Conservation (phyloP, 2,329 filamentous ascomycete species). For the Remersonia thermophila region DNA sequence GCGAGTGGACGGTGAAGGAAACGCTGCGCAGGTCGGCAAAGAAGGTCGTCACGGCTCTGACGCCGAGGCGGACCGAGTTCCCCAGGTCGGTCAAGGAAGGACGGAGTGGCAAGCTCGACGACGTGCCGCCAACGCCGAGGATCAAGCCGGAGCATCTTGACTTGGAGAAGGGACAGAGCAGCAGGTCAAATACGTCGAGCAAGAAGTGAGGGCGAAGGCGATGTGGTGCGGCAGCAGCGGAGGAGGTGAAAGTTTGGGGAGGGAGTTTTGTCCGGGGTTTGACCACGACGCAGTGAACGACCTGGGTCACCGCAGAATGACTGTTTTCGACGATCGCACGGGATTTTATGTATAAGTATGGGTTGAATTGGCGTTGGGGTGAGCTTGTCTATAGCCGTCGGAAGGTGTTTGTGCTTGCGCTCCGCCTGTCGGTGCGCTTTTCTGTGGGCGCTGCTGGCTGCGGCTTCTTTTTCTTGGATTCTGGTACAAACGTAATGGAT, state of each 20-base stretch:
- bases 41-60: slow-evolving; percentile 48
- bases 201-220: slow-evolving; percentile 19
- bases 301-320: too few relatives aligned
- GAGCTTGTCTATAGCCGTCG: slow-evolving; percentile 43
- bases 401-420: slow-evolving; percentile 66
- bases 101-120: too few relatives aligned
- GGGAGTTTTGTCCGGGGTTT: too few relatives aligned
- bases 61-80: slow-evolving; percentile 49
- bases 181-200: slow-evolving; percentile 25
- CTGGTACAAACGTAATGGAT: slow-evolving; percentile 61
- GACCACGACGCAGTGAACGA: too few relatives aligned
- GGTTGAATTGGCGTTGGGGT: slow-evolving; percentile 10
- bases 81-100: slow-evolving; percentile 42
- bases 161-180: slow-evolving; percentile 41
- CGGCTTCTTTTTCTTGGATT: slow-evolving; percentile 38
- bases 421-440: slow-evolving; percentile 37
- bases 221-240: not conserved
- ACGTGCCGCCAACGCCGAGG: slow-evolving; percentile 47
- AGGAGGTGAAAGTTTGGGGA: not conserved
- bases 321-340: slow-evolving; percentile 7
- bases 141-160: slow-evolving; percentile 44
- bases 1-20: slow-evolving; percentile 68
- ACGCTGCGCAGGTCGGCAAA: slow-evolving; percentile 56
- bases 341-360: slow-evolving; percentile 16
- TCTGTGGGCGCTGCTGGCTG: slow-evolving; percentile 22